phyloP scores from a whole-genome alignment of 371 early-diverging fungal genomes.

The Rhizopus stolonifer region DNA sequence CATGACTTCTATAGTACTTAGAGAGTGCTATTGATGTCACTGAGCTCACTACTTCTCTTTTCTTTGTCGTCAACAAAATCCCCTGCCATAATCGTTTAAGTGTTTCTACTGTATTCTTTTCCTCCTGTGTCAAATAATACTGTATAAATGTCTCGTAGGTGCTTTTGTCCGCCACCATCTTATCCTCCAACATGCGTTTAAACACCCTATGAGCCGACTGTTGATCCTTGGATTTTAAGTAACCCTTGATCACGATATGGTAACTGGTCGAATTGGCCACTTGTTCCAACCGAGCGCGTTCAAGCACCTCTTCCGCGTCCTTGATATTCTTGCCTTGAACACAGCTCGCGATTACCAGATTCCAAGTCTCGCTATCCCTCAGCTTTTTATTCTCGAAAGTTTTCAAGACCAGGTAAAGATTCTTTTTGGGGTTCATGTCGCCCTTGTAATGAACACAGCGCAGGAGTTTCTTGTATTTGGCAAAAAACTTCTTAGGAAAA shows the following conservation, averaged over 20 bases:
- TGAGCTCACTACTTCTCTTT: not conserved
- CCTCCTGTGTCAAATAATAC: constrained; percentile 4
- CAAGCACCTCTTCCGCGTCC: constrained; percentile 9
- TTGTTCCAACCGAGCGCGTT: constrained; percentile 1
- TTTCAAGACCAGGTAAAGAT: constrained; percentile 1
- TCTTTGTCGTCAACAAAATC: constrained; percentile 7
- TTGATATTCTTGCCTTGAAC: not conserved
- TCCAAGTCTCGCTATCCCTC: constrained; percentile 8
- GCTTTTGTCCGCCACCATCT: not conserved
- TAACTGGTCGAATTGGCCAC: constrained; percentile 6
- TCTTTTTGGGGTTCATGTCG: constrained; percentile 10
- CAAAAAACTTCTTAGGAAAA: not conserved
- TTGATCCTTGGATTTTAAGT: constrained; percentile 6
- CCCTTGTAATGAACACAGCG: constrained; percentile 6
- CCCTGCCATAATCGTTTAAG: constrained; percentile 23
- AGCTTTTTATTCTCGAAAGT: not conserved
- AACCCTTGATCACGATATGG: constrained; percentile 6
- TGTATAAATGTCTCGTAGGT: constrained; percentile 15
- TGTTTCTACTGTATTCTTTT: constrained; percentile 6
- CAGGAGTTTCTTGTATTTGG: constrained; percentile 8
- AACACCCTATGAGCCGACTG: constrained; percentile 14
- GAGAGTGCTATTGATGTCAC: not conserved
- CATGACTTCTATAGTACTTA: constrained; percentile 4
- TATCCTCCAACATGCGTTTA: constrained; percentile 10
- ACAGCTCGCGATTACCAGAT: constrained; percentile 12